Evolutionary conservation across 2,329 filamentous ascomycete species (phyloP).

Genomic region (Talaromyces piceae): DNA sequence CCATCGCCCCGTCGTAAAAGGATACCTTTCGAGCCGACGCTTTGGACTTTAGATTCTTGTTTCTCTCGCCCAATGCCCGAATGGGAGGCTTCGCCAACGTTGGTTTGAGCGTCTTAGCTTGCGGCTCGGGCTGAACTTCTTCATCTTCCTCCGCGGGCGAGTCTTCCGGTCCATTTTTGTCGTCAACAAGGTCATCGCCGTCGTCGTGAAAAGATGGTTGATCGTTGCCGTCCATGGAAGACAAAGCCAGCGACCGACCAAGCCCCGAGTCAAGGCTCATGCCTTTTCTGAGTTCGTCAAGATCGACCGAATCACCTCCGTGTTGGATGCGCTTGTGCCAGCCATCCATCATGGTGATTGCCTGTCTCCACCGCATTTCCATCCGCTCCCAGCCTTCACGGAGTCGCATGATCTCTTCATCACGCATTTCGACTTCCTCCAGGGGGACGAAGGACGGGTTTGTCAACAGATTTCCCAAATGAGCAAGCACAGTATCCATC

Average conservation of each 20-base stretch:
- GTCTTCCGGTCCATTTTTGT: constrained; percentile 14
- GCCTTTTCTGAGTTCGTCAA: constrained; percentile 36
- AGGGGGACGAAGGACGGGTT: constrained; percentile 95
- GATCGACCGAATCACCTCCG: constrained; percentile 34
- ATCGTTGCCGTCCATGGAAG: constrained; percentile 16
- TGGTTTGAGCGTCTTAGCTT: constrained; percentile 10
- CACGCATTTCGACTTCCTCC: constrained; percentile 86
- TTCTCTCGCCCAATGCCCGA: constrained; percentile 30
- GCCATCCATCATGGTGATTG: constrained; percentile 80
- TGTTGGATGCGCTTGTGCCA: constrained; percentile 73
- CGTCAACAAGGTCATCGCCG: constrained; percentile 19
- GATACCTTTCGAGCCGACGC: constrained; percentile 30
- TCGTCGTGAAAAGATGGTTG: constrained; percentile 26
- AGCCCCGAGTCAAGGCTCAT: constrained; percentile 35
- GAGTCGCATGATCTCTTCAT: constrained; percentile 79
- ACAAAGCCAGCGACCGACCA: constrained; percentile 18
- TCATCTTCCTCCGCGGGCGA: constrained; percentile 16
- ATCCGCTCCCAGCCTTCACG: constrained; percentile 87
- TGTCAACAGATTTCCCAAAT: constrained; percentile 75
- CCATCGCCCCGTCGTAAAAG: constrained; percentile 27
- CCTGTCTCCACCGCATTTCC: constrained; percentile 84
- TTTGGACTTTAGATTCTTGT: constrained; percentile 26
- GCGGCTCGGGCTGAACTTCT: constrained; percentile 9
- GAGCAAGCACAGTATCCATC: constrained; percentile 69
- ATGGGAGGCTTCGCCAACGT: constrained; percentile 15